Evolutionary conservation across 2,329 filamentous ascomycete genomes (phyloP).

Genomic region (Colletotrichum lini): DNA sequence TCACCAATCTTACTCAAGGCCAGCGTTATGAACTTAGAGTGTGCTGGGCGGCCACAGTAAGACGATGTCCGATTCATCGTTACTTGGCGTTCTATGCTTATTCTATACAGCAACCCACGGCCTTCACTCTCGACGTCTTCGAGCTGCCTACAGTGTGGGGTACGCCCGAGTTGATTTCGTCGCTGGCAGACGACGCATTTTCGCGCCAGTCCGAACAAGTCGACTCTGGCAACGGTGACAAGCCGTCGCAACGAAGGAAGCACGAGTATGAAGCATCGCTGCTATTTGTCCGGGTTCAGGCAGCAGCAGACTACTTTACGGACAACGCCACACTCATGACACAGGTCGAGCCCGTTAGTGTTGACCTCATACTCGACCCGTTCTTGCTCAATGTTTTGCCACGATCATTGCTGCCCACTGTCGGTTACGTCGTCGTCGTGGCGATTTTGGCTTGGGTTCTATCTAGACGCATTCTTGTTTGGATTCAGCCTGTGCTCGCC

Average conservation of each 20-base stretch:
- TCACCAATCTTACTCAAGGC: slow-evolving; percentile 77
- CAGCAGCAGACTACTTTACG: slow-evolving; percentile 89
- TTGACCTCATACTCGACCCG: slow-evolving; percentile 89
- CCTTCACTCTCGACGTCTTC: slow-evolving; percentile 79
- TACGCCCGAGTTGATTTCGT: slow-evolving; percentile 73
- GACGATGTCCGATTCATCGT: slow-evolving; percentile 52
- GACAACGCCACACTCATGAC: slow-evolving; percentile 82
- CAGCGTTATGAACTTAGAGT: slow-evolving; percentile 92
- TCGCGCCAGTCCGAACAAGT: slow-evolving; percentile 55
- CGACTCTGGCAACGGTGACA: slow-evolving; percentile 40
- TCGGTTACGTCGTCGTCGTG: slow-evolving; percentile 76
- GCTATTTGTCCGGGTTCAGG: slow-evolving; percentile 80
- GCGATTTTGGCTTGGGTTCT: slow-evolving; percentile 63
- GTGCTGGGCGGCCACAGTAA: slow-evolving; percentile 93
- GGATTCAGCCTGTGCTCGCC: slow-evolving; percentile 49
- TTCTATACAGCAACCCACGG: slow-evolving; percentile 82
- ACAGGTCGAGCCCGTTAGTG: slow-evolving; percentile 78
- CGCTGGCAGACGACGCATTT: slow-evolving; percentile 74
- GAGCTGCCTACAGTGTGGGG: slow-evolving; percentile 73
- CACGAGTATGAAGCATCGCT: slow-evolving; percentile 58
- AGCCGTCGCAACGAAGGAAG: slow-evolving; percentile 43
- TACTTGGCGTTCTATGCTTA: slow-evolving; percentile 25
- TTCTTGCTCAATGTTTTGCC: slow-evolving; percentile 87
- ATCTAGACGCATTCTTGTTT: slow-evolving; percentile 54
- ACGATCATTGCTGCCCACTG: slow-evolving; percentile 80